These are phyloP conservation scores for Kalanchoe fedtschenkoi DNA, from an alignment of 164 flowering plant genomes.

Conservation along the genomic window DNA sequence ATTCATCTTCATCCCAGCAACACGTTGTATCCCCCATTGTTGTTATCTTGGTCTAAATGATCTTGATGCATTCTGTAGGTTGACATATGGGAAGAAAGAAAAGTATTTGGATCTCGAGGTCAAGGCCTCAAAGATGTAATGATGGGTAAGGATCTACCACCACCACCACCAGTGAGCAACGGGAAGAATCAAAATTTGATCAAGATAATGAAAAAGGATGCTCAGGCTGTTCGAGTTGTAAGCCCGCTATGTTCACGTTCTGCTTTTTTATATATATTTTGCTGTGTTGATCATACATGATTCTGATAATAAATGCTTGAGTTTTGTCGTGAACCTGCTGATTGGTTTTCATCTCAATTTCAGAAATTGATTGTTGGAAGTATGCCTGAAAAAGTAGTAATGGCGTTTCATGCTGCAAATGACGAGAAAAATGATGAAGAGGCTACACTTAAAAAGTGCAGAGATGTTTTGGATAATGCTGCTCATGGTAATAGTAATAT, in stretches of 20 bases:
- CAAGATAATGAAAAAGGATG: slow-evolving; percentile 74
- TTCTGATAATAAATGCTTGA: neutral
- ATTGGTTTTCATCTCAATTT: slow-evolving; percentile 7
- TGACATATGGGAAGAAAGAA: slow-evolving; percentile 90
- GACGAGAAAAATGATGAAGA: slow-evolving; percentile 62
- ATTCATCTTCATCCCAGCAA: neutral
- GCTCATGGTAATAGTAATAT: slow-evolving; percentile 33
- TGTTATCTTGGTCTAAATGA: neutral
- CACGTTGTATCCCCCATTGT: neutral
- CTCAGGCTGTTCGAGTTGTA: slow-evolving; percentile 70
- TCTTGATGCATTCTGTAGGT: slow-evolving; percentile 29
- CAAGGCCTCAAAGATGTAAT: slow-evolving; percentile 71
- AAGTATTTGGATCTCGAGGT: slow-evolving; percentile 92
- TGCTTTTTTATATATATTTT: neutral
- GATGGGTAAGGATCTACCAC: slow-evolving; percentile 48
- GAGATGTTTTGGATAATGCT: slow-evolving; percentile 42
- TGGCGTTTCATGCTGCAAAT: slow-evolving; percentile 59
- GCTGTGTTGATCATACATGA: neutral
- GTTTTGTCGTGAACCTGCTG: neutral
- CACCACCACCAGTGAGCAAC: slow-evolving; percentile 34
- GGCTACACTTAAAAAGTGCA: slow-evolving; percentile 45
- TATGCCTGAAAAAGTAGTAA: slow-evolving; percentile 68
- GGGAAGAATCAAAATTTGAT: slow-evolving; percentile 54
- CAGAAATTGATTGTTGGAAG: slow-evolving; percentile 91
- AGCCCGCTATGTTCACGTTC: slow-evolving; percentile 17